Conservation (phyloP, 768 basidiomycete species). For the Calvatia gigantea region DNA sequence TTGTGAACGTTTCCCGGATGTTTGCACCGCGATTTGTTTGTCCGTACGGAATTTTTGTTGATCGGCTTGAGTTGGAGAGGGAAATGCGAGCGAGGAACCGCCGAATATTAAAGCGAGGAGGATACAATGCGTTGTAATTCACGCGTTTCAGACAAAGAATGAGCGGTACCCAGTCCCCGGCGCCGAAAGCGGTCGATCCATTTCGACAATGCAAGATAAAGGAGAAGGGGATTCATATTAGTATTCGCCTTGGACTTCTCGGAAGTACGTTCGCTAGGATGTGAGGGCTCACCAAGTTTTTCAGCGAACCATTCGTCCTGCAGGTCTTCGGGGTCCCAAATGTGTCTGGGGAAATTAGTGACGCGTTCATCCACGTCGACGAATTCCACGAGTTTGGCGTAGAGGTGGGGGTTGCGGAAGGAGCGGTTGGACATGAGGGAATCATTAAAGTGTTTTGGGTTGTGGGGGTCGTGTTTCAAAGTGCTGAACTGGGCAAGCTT, state of each 20-base stretch:
- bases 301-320: conserved; percentile 72
- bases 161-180: conserved; percentile 16
- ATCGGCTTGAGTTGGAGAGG: conserved; percentile 40
- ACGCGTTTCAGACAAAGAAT: conserved; percentile 8
- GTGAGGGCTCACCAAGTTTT: conserved; percentile 62
- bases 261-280: background rate
- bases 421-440: conserved; percentile 89
- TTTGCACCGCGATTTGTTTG: conserved; percentile 48
- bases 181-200: background rate
- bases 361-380: conserved; percentile 85
- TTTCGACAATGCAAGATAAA: conserved; percentile 5
- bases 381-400: conserved; percentile 92
- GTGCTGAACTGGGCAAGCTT: conserved; percentile 79
- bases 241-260: conserved; percentile 11
- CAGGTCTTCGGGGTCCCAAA: conserved; percentile 73
- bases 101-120: conserved; percentile 15
- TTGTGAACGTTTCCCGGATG: conserved; percentile 51
- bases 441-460: conserved; percentile 92
- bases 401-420: conserved; percentile 96
- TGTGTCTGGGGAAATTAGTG: conserved; percentile 71
- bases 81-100: conserved; percentile 10
- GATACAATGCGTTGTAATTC: background rate
- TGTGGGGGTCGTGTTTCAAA: conserved; percentile 58
- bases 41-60: conserved; percentile 63
- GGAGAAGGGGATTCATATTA: conserved; percentile 23